These are phyloP conservation scores for Malbranchea cinnamomea DNA, from an alignment of 2,329 filamentous ascomycete species.

Conservation along the genomic window DNA sequence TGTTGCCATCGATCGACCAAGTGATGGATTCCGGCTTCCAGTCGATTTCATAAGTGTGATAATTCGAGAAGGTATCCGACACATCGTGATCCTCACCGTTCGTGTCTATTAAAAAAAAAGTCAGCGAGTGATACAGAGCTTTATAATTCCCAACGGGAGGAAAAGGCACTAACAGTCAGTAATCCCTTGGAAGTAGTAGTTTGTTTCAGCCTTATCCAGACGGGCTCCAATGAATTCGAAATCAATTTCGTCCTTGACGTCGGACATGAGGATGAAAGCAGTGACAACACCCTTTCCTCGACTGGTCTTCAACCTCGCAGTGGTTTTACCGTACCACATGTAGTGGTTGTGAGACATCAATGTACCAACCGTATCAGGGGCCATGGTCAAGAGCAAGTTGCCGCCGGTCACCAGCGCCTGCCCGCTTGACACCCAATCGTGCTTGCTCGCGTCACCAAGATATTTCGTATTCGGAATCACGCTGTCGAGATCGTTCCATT, in stretches of 20 bases:
- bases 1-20: constrained; percentile 74
- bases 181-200: constrained; percentile 94
- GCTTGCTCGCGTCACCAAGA: constrained; percentile 62
- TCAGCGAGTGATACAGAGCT: not conserved
- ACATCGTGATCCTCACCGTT: constrained; percentile 58
- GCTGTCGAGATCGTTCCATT: constrained; percentile 56
- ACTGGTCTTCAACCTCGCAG: constrained; percentile 69
- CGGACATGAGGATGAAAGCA: constrained; percentile 87
- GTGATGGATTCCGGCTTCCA: constrained; percentile 78
- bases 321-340: constrained; percentile 94
- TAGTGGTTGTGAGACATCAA: constrained; percentile 73
- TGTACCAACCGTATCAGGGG: constrained; percentile 68
- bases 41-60: constrained; percentile 82
- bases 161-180: constrained; percentile 56
- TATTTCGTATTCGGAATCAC: constrained; percentile 64
- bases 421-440: constrained; percentile 83
- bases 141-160: not conserved
- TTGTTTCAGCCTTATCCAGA: constrained; percentile 66
- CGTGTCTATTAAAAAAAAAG: constrained; percentile 39
- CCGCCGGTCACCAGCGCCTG: constrained; percentile 47
- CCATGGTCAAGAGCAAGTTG: constrained; percentile 76
- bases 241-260: constrained; percentile 97
- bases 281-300: constrained; percentile 84
- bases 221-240: constrained; percentile 86
- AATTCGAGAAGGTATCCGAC: constrained; percentile 57